Percentiles rank a stretch among this genome's conserved stretches.
phyloP scores from a whole-genome alignment of 2,329 filamentous ascomycete species.

The Chaetomium sp. region DNA sequence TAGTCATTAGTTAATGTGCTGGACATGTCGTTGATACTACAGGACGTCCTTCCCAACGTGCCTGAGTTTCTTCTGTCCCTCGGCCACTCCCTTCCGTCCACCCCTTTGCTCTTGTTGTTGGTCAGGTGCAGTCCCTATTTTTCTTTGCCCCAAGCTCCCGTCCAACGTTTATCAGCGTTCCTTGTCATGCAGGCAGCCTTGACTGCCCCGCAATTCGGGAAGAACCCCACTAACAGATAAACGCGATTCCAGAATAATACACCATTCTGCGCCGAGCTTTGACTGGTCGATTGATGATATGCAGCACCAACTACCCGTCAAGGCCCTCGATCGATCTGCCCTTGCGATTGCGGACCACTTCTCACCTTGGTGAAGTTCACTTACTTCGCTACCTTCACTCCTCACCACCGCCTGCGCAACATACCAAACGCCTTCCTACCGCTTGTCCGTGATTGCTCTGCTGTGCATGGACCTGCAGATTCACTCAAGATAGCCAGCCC shows the following conservation, averaged over 20 bases:
- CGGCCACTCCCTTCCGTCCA: slow-evolving; percentile 2
- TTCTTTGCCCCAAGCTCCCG: not conserved
- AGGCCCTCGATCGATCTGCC: slow-evolving; percentile 15
- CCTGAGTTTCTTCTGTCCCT: not conserved
- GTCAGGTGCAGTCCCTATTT: slow-evolving; percentile 3
- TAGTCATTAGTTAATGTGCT: not conserved
- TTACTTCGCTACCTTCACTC: slow-evolving; percentile 4
- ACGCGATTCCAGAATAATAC: slow-evolving; percentile 22
- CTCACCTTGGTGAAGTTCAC: not conserved
- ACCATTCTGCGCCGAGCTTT: slow-evolving; percentile 21
- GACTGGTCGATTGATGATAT: slow-evolving; percentile 10
- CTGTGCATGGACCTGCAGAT: slow-evolving; percentile 6
- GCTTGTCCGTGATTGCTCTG: not conserved
- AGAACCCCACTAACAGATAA: slow-evolving; percentile 29
- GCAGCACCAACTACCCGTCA: slow-evolving; percentile 19
- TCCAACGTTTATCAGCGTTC: slow-evolving; percentile 20
- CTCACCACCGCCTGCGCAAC: not conserved
- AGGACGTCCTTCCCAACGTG: not conserved
- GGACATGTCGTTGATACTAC: slow-evolving; percentile 3
- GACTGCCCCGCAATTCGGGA: slow-evolving; percentile 24
- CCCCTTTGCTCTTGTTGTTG: slow-evolving; percentile 1
- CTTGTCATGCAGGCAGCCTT: slow-evolving; percentile 14
- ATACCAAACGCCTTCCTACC: not conserved
- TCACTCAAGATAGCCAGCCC: slow-evolving; percentile 6
- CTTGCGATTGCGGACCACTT: not conserved